Base-by-base conservation (phyloP, 2,329 filamentous ascomycete genomes). In the Rhytidhysteron rufulum region DNA sequence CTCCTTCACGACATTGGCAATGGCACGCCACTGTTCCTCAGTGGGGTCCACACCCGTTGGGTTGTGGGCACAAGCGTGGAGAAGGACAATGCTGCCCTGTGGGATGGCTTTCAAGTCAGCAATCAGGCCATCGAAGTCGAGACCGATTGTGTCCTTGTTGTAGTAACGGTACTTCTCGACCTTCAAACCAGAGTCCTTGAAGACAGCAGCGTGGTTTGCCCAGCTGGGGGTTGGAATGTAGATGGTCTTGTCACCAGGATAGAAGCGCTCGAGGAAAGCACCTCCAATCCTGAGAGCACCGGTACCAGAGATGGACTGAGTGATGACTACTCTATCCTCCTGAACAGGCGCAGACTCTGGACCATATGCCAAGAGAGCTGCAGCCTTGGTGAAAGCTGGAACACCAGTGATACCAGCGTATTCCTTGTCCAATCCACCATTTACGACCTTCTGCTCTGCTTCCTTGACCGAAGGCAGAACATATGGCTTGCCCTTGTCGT, bases 111-210 rank as follows among this genome's bases (percentile, higher is more conserved):
- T 89, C 73, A 98, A 83, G 68, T 97, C 90, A 60, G 80, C 84
- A 44, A 96, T 64, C 78, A 98, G 80, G 60, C 93, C 93, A 54
- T 94, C 88, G 62, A 96, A 97, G 78, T 98, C 93, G 51, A 98
- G 85, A 41, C 90, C 90, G 65, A 96, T 97, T 63, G 91, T 97
- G 66, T 95, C 84, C 79, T 95, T 94, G 82, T 97, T 88, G 78
- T 97, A 98, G 83, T 98, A 98, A 60, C 88, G 80, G 80, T 98
- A 98, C 74, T 90, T 88, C 73, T 90, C 83, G 48, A 97, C 89
- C 71, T 87, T 79, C 51, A 98, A 80, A 42, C 90, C 88, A 22
- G 88, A 86, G 71, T 97, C 90, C 72, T 80, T 84, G 82, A 98
- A 97, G 69, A 98, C 87, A 50, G 91, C 90, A 66, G 82, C 87